Percentiles rank a stretch among this genome's conserved stretches.
Evolutionary conservation across 1,139 yeast genomes (phyloP).

Genomic region (Kurtzmaniella quercitrusa): DNA sequence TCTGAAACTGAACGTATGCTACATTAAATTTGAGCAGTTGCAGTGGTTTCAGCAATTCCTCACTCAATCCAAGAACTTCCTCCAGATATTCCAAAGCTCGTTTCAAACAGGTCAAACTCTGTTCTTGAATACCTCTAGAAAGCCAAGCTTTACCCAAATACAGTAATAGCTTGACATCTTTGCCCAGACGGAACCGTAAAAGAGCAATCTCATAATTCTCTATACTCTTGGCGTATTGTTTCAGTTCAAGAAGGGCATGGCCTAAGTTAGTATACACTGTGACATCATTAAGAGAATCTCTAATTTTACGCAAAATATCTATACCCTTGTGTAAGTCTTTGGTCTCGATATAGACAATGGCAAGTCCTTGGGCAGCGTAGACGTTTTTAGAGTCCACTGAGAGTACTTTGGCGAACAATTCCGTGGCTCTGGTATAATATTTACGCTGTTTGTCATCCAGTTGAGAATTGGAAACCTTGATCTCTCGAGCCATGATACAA

Average conservation of each 20-base stretch:
- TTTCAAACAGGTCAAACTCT: conserved; percentile 53
- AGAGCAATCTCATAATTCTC: conserved; percentile 85
- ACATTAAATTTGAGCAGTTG: conserved; percentile 62
- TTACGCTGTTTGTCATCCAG: conserved; percentile 67
- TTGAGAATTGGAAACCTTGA: conserved; percentile 43
- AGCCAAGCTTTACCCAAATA: conserved; percentile 90
- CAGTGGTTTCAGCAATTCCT: conserved; percentile 16
- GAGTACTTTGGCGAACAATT: conserved; percentile 82
- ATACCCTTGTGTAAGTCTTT: conserved; percentile 74
- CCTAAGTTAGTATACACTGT: conserved; percentile 84
- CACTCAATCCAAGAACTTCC: conserved; percentile 42
- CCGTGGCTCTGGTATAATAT: conserved; percentile 83
- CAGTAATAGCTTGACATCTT: conserved; percentile 56
- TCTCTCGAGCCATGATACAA: conserved; percentile 76
- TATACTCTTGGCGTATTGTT: conserved; percentile 80
- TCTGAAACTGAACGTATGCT: conserved; percentile 80
- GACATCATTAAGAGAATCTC: conserved; percentile 84
- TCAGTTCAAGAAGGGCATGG: conserved; percentile 78
- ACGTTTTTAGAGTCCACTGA: conserved; percentile 82
- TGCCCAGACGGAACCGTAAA: conserved; percentile 57
- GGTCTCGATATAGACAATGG: conserved; percentile 87
- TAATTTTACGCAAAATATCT: conserved; percentile 80
- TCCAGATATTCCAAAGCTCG: conserved; percentile 62
- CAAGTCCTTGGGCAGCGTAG: conserved; percentile 97
- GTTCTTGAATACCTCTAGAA: conserved; percentile 70